Percentiles rank a stretch among this genome's conserved stretches.
phyloP scores from a whole-genome alignment of 805 yeast genomes.

The Blastobotrys terrestris region DNA sequence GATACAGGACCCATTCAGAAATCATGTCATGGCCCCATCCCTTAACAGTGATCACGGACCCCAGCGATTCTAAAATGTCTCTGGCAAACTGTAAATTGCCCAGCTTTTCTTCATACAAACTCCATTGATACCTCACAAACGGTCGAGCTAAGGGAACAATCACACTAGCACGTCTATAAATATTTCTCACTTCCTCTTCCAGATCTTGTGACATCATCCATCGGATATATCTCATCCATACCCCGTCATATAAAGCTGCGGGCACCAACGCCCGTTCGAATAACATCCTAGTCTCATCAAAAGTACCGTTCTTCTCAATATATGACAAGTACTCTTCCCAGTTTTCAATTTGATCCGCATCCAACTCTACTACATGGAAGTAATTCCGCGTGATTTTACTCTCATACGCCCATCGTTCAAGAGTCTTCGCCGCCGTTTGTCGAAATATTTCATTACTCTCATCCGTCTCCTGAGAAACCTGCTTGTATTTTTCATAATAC shows the following conservation, averaged over 20 bases:
- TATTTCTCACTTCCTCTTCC: slow-evolving; percentile 32
- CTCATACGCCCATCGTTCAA: slow-evolving; percentile 71
- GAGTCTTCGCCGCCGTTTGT: slow-evolving; percentile 46
- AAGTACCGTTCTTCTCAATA: slow-evolving; percentile 34
- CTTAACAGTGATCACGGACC: background rate
- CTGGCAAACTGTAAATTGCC: slow-evolving; percentile 19
- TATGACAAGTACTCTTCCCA: slow-evolving; percentile 65
- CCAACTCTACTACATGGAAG: slow-evolving; percentile 48
- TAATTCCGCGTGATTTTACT: slow-evolving; percentile 51
- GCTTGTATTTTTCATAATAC: slow-evolving; percentile 45
- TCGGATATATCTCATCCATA: slow-evolving; percentile 66
- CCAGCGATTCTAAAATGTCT: slow-evolving; percentile 19
- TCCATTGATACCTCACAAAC: slow-evolving; percentile 27
- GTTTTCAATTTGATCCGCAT: slow-evolving; percentile 38
- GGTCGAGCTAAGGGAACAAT: slow-evolving; percentile 28
- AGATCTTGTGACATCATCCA: slow-evolving; percentile 39
- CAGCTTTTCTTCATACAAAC: slow-evolving; percentile 29
- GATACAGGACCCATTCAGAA: slow-evolving; percentile 10
- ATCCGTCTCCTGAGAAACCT: slow-evolving; percentile 7
- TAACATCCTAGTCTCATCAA: slow-evolving; percentile 32
- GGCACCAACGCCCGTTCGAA: slow-evolving; percentile 62
- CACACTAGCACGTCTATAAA: slow-evolving; percentile 49
- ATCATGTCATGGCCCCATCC: background rate
- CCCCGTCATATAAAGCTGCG: slow-evolving; percentile 48
- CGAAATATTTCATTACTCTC: slow-evolving; percentile 32